phyloP scores from a whole-genome alignment of 164 flowering plant genomes.

The Vitis amurensis region DNA sequence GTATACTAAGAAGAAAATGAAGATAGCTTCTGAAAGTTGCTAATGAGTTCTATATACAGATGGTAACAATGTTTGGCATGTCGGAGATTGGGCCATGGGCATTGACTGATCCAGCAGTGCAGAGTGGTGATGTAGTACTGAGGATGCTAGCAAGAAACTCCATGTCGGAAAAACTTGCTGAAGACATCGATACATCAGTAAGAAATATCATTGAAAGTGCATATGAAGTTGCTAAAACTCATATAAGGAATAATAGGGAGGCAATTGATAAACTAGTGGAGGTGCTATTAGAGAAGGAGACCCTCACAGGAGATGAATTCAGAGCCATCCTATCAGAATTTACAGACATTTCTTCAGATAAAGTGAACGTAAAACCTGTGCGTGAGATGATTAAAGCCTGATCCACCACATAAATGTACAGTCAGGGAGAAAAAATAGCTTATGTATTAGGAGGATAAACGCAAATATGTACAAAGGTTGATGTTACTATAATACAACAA shows the following conservation, averaged over 20 bases:
- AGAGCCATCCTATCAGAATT: constrained; percentile 62
- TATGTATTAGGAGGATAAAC: no score
- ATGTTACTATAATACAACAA: no score
- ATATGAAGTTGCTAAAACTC: constrained; percentile 60
- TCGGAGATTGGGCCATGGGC: constrained; percentile 83
- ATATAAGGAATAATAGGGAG: constrained; percentile 56
- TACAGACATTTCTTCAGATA: constrained; percentile 24
- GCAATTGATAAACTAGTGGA: constrained; percentile 72
- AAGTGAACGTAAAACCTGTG: constrained; percentile 13
- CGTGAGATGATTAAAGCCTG: constrained; percentile 36
- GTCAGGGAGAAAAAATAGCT: no score
- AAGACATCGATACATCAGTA: constrained; percentile 59
- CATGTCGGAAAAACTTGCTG: constrained; percentile 80
- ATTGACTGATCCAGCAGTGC: constrained; percentile 57
- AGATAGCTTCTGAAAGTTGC: neutral
- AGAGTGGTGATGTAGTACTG: constrained; percentile 58
- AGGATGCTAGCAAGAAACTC: constrained; percentile 70
- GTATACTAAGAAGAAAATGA: neutral
- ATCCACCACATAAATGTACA: no score
- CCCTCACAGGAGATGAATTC: constrained; percentile 73
- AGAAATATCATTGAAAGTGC: constrained; percentile 45
- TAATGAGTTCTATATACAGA: constrained; percentile 33
- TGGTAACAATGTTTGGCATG: constrained; percentile 79
- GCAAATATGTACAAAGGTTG: no score
- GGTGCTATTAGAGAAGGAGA: constrained; percentile 69